Conservation (phyloP, 352 stramenopile species). For the Plasmopara muralis region DNA sequence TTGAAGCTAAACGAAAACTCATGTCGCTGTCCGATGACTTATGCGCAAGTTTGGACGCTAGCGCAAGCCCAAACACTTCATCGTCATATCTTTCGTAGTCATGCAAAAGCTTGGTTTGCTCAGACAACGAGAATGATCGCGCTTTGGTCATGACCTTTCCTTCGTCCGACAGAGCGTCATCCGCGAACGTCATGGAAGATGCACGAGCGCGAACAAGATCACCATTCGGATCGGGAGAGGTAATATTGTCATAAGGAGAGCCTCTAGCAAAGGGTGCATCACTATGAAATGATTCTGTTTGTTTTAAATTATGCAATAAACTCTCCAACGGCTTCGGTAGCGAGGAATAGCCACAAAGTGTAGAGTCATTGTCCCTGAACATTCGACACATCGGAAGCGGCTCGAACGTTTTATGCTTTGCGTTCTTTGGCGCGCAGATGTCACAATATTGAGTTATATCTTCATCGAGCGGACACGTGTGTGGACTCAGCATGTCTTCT, state of each 20-base stretch:
- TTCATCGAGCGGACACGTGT: constrained; percentile 58
- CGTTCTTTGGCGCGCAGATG: constrained; percentile 48
- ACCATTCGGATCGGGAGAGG: constrained; percentile 50
- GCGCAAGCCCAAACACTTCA: constrained; percentile 48
- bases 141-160: constrained; percentile 37
- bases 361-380: constrained; percentile 45
- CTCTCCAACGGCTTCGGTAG: constrained; percentile 59
- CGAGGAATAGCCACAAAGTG: constrained; percentile 28
- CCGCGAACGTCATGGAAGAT: constrained; percentile 45
- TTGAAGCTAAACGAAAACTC: constrained; percentile 38
- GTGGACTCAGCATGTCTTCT: constrained; percentile 66
- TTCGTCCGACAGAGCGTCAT: constrained; percentile 39
- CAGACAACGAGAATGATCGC: constrained; percentile 39
- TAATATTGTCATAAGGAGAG: constrained; percentile 45
- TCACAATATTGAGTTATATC: constrained; percentile 60
- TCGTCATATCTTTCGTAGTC: constrained; percentile 73
- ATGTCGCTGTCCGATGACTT: constrained; percentile 43
- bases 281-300: constrained; percentile 15
- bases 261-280: constrained; percentile 40
- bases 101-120: constrained; percentile 36
- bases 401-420: constrained; percentile 52
- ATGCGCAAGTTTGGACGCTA: constrained; percentile 14
- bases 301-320: constrained; percentile 45
- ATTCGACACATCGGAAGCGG: constrained; percentile 71
- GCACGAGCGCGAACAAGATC: constrained; percentile 59